These are phyloP conservation scores for Boletus sp. DNA, from an alignment of 768 basidiomycete genomes.

Conservation along the genomic window DNA sequence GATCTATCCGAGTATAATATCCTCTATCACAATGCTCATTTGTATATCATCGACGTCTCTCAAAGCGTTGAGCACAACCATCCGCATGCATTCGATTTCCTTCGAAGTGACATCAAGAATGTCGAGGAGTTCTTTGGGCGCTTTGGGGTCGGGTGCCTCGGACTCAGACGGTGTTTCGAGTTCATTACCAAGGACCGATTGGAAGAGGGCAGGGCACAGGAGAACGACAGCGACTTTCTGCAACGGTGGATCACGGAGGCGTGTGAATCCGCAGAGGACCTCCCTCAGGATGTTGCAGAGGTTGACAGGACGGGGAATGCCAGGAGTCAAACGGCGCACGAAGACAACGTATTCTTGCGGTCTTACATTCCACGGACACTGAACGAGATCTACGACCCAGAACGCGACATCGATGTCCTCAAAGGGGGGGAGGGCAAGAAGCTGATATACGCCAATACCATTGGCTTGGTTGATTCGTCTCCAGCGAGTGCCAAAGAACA, in stretches of 20 bases:
- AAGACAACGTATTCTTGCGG: constrained; percentile 85
- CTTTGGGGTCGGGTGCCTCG: constrained; percentile 71
- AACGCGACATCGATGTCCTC: constrained; percentile 81
- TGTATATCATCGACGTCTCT: constrained; percentile 96
- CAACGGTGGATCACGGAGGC: constrained; percentile 47
- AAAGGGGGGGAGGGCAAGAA: constrained; percentile 63
- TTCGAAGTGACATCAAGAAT: constrained; percentile 88
- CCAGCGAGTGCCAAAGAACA: background rate
- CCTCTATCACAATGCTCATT: constrained; percentile 75
- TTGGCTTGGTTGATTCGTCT: constrained; percentile 63
- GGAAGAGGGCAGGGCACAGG: constrained; percentile 27
- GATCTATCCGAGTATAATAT: constrained; percentile 99
- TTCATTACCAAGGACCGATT: constrained; percentile 70
- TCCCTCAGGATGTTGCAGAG: constrained; percentile 9
- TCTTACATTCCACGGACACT: constrained; percentile 92
- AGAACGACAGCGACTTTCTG: constrained; percentile 31
- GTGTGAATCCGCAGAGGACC: constrained; percentile 19
- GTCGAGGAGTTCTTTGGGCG: constrained; percentile 88
- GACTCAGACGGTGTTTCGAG: constrained; percentile 80
- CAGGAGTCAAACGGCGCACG: constrained; percentile 44
- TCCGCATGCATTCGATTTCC: constrained; percentile 92
- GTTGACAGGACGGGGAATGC: constrained; percentile 10
- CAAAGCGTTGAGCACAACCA: constrained; percentile 99
- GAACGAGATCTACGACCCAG: constrained; percentile 92
- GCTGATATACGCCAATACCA: constrained; percentile 85